Evolutionary conservation across 352 stramenopile species (phyloP).

Genomic region (Pythium periplocum): DNA sequence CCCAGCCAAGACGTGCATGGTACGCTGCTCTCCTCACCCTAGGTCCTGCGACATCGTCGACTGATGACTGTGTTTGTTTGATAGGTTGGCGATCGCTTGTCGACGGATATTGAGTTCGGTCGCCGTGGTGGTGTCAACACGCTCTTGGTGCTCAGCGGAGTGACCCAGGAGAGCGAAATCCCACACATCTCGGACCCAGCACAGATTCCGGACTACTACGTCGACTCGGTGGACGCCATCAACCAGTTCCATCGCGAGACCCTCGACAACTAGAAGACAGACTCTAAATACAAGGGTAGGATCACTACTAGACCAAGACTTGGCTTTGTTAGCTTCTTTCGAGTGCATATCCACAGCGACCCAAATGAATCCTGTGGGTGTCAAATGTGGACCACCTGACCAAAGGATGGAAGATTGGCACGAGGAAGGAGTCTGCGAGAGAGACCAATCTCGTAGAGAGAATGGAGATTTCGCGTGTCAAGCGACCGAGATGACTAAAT

Average conservation of each 20-base stretch:
- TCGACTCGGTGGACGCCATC: conserved; percentile 68
- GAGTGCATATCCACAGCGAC: too few species aligned
- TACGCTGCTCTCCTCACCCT: conserved; percentile 9
- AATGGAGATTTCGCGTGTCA: too few species aligned
- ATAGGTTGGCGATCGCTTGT: conserved; percentile 76
- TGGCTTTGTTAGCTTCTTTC: too few species aligned
- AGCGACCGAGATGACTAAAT: too few species aligned
- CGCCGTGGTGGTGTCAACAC: conserved; percentile 63
- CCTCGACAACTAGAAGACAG: conserved; percentile 3
- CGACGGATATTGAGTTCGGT: conserved; percentile 83
- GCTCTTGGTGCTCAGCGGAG: conserved; percentile 68
- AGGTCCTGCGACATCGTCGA: too few species aligned
- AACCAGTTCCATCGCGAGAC: conserved; percentile 45
- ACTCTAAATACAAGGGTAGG: conserved; percentile 8
- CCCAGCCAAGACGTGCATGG: conserved; percentile 76
- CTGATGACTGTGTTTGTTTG: not conserved
- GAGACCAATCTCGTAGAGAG: too few species aligned
- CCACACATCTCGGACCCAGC: conserved; percentile 36
- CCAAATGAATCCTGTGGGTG: too few species aligned
- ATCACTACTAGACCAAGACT: not conserved
- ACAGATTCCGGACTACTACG: conserved; percentile 59
- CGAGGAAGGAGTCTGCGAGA: too few species aligned
- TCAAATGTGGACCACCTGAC: too few species aligned
- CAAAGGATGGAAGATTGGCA: too few species aligned
- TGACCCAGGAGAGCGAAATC: conserved; percentile 60